These are phyloP conservation scores for Davidsoniella neocaledoniae DNA, from an alignment of 2,329 filamentous ascomycete genomes.

Conservation along the genomic window DNA sequence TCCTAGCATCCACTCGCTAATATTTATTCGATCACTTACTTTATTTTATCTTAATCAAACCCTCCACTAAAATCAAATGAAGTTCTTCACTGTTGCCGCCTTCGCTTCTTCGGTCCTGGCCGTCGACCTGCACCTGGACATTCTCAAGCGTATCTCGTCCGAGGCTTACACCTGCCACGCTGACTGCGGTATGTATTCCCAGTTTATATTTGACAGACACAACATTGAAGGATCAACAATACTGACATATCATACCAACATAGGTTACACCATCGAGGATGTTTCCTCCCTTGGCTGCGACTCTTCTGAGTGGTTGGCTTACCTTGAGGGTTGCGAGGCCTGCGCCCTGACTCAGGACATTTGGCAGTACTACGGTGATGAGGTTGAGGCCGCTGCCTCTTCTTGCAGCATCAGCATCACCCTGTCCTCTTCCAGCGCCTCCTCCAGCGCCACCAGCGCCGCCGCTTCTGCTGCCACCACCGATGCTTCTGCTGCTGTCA, in stretches of 20 bases:
- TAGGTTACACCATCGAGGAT: conserved; percentile 19
- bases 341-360: conserved; percentile 27
- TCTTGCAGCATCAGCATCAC: conserved; percentile 18
- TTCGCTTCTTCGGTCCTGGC: conserved; percentile 2
- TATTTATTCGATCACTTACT: background rate
- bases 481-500: background rate
- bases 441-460: background rate
- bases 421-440: background rate
- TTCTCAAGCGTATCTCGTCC: conserved; percentile 3
- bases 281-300: conserved; percentile 17
- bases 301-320: conserved; percentile 22
- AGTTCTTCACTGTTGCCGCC: background rate
- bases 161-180: conserved; percentile 27
- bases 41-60: background rate
- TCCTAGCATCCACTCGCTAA: background rate
- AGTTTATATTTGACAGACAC: background rate
- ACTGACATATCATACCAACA: background rate
- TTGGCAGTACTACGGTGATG: conserved; percentile 26
- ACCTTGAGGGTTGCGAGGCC: conserved; percentile 28
- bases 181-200: conserved; percentile 28
- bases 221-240: background rate
- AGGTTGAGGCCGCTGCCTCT: conserved; percentile 22
- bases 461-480: background rate
- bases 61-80: background rate
- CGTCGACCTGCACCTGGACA: conserved; percentile 5